Evolutionary conservation across 768 basidiomycete species (phyloP).

Genomic region (Leccinum sublutescens): DNA sequence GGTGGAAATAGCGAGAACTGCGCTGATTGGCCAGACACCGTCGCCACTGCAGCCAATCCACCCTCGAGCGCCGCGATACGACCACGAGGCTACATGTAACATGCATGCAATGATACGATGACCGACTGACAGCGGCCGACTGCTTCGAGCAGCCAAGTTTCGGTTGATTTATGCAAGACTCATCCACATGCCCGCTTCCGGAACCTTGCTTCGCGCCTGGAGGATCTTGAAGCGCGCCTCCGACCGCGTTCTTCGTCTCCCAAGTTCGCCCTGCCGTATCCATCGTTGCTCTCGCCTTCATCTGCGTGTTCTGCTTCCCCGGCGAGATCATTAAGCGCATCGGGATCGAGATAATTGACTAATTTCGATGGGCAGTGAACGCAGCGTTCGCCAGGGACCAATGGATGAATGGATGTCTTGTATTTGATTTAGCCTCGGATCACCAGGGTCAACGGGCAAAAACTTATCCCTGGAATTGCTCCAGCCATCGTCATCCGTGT

Average conservation of each 20-base stretch:
- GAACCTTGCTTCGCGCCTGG: slow-evolving; percentile 64
- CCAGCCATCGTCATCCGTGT: slow-evolving; percentile 25
- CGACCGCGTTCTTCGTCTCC: slow-evolving; percentile 45
- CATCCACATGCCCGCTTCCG: slow-evolving; percentile 77
- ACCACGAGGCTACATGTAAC: neutral
- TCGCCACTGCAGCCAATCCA: too few species aligned
- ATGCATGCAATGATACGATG: neutral
- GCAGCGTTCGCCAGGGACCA: slow-evolving; percentile 31
- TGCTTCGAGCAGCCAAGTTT: neutral
- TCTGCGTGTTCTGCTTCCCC: slow-evolving; percentile 52
- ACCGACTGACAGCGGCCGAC: neutral
- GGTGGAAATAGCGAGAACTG: too few species aligned
- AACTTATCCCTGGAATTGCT: slow-evolving; percentile 28
- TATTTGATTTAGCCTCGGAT: slow-evolving; percentile 8
- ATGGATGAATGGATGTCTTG: slow-evolving; percentile 16
- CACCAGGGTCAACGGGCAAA: neutral
- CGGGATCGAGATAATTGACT: slow-evolving; percentile 55
- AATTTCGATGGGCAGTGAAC: slow-evolving; percentile 66
- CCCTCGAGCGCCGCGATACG: too few species aligned
- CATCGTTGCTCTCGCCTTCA: slow-evolving; percentile 33
- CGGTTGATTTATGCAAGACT: slow-evolving; percentile 52
- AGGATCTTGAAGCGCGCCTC: slow-evolving; percentile 67
- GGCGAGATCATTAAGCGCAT: slow-evolving; percentile 57
- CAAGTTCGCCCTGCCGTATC: slow-evolving; percentile 18
- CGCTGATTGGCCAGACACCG: too few species aligned